These are phyloP conservation scores for Thymus mandschuricus DNA, from an alignment of 257 asterid genomes.

Conservation along the genomic window DNA sequence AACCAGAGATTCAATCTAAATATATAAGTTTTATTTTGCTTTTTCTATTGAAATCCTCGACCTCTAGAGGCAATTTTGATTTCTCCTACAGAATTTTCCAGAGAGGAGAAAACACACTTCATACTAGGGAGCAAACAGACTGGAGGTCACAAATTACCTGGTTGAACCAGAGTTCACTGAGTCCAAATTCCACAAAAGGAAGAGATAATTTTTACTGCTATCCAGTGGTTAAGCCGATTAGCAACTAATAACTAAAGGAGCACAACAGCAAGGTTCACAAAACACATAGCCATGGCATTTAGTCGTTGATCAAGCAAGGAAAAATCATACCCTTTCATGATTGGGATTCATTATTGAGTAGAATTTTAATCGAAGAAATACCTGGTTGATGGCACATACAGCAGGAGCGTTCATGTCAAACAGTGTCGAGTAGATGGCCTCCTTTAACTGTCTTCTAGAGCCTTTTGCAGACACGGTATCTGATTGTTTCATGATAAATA, in stretches of 20 bases:
- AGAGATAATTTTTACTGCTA: constrained; percentile 5
- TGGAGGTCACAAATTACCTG: constrained; percentile 1
- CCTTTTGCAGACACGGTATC: constrained; percentile 79
- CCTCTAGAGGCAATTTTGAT: too few relatives aligned
- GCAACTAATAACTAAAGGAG: constrained; percentile 5
- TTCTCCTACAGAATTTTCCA: too few relatives aligned
- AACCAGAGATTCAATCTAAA: too few relatives aligned
- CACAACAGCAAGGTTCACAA: neutral
- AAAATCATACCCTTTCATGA: neutral
- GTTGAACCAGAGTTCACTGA: constrained; percentile 8
- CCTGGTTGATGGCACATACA: constrained; percentile 98
- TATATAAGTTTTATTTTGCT: too few relatives aligned
- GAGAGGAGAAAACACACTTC: neutral
- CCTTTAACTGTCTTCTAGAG: constrained; percentile 77
- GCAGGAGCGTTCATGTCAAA: constrained; percentile 97
- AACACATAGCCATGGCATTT: neutral
- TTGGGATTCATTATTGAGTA: constrained; percentile 20
- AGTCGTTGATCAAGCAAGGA: neutral
- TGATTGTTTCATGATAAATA: constrained; percentile 36
- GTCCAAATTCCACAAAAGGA: constrained; percentile 13
- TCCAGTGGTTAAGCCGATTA: constrained; percentile 8
- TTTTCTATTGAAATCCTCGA: too few relatives aligned
- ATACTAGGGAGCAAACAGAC: constrained; percentile 27
- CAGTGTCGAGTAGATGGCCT: constrained; percentile 74
- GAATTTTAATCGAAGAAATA: constrained; percentile 32